Evolutionary conservation across 108 stramenopile genomes (phyloP), one percentile per base, ranked within the genome.

Genomic region (Cyclotella atomus): DNA sequence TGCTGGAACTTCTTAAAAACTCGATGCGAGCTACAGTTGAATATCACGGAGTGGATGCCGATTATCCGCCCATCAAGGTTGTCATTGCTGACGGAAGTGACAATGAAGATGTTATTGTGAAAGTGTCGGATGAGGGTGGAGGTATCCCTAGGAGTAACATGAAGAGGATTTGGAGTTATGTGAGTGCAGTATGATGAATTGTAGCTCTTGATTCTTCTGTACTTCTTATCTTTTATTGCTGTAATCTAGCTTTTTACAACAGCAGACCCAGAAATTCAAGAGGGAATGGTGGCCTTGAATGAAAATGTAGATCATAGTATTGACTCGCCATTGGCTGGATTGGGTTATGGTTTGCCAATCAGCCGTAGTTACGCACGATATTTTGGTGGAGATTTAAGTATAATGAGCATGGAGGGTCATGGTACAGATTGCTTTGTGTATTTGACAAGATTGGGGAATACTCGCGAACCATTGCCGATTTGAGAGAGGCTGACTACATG

Each of bases 371-470:
- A 98, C 81, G 96, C 96, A 47, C 88, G 98, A 21, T 99, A 98
- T 83, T 99, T 99, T 81, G 97, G 97, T 19, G 99, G 99, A 15
- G 99, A 99, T 83, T 75, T 99, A 47, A 87, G 84, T 59, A 87
- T 99, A 77, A 97, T 99, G 92, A 95, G 95, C 59, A 98, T 99
- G 98, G 98, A 99, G 57, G 99, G 99, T 12, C 97, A 95, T 72
- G 99, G 99, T 15, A 99, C 99, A 0, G 99, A 99, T 86, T 97
- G 96, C 4, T 99, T 98, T 75, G 91, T 99, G 6, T 95, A 99
- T 68, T 82, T 99, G 67, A 84, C 88, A 10, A 53, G 93, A 57
- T 75, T 96, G 65, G 95, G 93, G 35, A 86, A 94, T 76, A 88
- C 82, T 33, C 83, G 79, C 50, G 95, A 96, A 64, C 93, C 95